phyloP scores from a whole-genome alignment of 1,284 basidiomycete genomes.

The Tylopilus sp. region DNA sequence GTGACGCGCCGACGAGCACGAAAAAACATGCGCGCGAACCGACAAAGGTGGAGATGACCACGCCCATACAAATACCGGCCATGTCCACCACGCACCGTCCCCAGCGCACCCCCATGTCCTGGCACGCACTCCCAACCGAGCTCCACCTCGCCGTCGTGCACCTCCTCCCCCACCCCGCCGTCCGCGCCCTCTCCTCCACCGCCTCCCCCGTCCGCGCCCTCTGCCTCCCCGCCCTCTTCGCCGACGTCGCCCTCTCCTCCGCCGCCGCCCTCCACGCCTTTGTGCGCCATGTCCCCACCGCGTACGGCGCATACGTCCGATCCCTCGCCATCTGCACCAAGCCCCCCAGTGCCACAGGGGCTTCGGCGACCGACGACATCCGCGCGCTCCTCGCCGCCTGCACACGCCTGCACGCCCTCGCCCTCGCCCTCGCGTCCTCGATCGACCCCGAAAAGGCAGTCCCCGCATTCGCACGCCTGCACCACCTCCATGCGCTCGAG shows the following conservation, averaged over 20 bases:
- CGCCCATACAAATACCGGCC: slow-evolving; percentile 7
- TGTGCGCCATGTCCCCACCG: slow-evolving; percentile 53
- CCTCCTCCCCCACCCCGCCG: slow-evolving; percentile 42
- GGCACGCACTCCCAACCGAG: slow-evolving; percentile 61
- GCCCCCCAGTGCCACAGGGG: slow-evolving; percentile 38
- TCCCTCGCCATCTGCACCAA: slow-evolving; percentile 55
- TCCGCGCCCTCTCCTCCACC: slow-evolving; percentile 41
- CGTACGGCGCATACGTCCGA: slow-evolving; percentile 54
- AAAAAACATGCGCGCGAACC: neutral
- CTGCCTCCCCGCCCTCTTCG: slow-evolving; percentile 60
- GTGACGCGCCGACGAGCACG: slow-evolving; percentile 6
- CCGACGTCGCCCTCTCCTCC: slow-evolving; percentile 50
- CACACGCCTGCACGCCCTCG: slow-evolving; percentile 49
- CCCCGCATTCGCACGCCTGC: slow-evolving; percentile 51
- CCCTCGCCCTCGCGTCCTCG: slow-evolving; percentile 53
- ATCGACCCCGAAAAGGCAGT: slow-evolving; percentile 48
- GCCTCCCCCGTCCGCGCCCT: slow-evolving; percentile 51
- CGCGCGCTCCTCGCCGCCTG: slow-evolving; percentile 50
- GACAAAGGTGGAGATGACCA: slow-evolving; percentile 23
- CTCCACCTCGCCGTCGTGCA: slow-evolving; percentile 60
- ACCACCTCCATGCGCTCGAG: slow-evolving; percentile 44
- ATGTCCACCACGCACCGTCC: neutral
- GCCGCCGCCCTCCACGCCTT: slow-evolving; percentile 50
- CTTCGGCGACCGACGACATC: slow-evolving; percentile 45
- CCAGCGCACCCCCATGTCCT: slow-evolving; percentile 38